Evolutionary conservation across 2,329 filamentous ascomycete species (phyloP).

Genomic region (Ascosphaera apis): DNA sequence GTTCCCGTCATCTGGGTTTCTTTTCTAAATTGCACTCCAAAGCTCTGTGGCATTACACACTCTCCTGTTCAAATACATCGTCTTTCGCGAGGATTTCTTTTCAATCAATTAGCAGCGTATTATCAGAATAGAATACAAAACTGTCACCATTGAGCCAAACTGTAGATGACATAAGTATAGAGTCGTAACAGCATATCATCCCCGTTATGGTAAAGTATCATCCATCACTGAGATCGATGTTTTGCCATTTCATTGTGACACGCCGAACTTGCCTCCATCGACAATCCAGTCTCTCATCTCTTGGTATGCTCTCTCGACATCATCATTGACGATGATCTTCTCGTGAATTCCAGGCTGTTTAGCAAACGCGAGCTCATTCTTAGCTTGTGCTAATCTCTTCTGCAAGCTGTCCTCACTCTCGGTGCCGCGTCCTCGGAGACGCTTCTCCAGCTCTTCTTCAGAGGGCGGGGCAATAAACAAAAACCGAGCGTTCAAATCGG

Average conservation of each 20-base stretch:
- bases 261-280: constrained; percentile 16
- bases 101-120: too few relatives aligned
- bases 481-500: constrained; percentile 51
- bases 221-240: too few relatives aligned
- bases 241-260: constrained; percentile 6
- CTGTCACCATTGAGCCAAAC: too few relatives aligned
- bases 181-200: too few relatives aligned
- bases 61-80: too few relatives aligned
- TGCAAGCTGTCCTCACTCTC: constrained; percentile 50
- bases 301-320: constrained; percentile 32
- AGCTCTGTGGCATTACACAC: too few relatives aligned
- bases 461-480: constrained; percentile 68
- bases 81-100: too few relatives aligned
- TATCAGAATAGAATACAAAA: too few relatives aligned
- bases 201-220: too few relatives aligned
- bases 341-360: constrained; percentile 44
- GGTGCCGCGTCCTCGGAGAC: constrained; percentile 53
- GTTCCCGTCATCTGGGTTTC: too few relatives aligned
- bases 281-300: constrained; percentile 31
- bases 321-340: constrained; percentile 42
- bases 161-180: too few relatives aligned
- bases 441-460: constrained; percentile 46
- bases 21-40: too few relatives aligned
- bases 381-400: constrained; percentile 47
- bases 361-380: constrained; percentile 50